Base-by-base conservation (phyloP, 2,329 filamentous ascomycete species). In the Ampelomyces quisqualis region DNA sequence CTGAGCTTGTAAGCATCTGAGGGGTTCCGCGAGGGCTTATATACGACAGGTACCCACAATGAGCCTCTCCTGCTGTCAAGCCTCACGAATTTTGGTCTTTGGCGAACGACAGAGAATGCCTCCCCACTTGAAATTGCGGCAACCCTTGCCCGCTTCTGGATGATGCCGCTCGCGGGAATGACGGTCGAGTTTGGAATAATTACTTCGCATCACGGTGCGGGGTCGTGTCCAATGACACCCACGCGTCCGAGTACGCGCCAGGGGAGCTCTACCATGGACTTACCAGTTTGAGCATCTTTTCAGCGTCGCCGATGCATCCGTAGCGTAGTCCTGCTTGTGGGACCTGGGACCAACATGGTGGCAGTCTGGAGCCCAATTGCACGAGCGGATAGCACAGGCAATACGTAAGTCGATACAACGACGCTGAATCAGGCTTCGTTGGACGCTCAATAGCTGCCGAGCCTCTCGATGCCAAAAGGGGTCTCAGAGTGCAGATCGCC, bases 101-200 rank as follows among this genome's bases (percentile, higher is more conserved):
- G 47, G 51, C 43, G 38, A 14, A 30, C 46, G 44, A 48, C 43
- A 30, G 44, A 55, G 45, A 39, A 40, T 53, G 47, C 51, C 57
- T 64, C 65, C 63, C 65, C 65, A 66, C 65, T 63, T 54, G 43
- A 52, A 47, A 40, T 36, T 59, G 59, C 57, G 58, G 41, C 44
- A 36, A 34, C 34, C 35, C 42, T 42, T 38, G 45, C 46, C 43
- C 43, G 42, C 43, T 52, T 53, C 42, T 59, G 60, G 59, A 30
- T 45, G 31, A 31, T 49, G 39, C 48, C 51, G 45, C 35, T 33
- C 48, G 52, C 51, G 56, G 61, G 51, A 53, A 58, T 55, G 48
- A 54, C 52, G 39, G 50, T 60, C 55, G 40, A 56, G 55, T 65
- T 59, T 59, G 62, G 62, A 55, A n/a, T n/a, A n/a, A 62, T 55